phyloP scores from a whole-genome alignment of 1,139 yeast species.

The Hansenula sp. region DNA sequence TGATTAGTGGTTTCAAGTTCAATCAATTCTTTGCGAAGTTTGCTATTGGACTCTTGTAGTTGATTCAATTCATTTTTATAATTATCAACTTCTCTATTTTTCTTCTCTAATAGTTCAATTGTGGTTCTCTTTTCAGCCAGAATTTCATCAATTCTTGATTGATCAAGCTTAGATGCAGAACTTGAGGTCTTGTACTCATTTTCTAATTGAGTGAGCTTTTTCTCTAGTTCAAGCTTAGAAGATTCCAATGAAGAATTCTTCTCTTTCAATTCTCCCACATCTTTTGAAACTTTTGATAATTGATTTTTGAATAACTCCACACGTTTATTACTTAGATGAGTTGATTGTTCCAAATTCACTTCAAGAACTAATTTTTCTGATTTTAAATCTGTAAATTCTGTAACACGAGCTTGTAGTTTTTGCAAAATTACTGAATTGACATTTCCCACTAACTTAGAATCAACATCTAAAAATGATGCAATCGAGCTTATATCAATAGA shows the following conservation, averaged over 20 bases:
- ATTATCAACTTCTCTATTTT: slow-evolving; percentile 43
- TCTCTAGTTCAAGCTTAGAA: slow-evolving; percentile 24
- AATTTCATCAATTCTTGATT: slow-evolving; percentile 21
- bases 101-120: slow-evolving; percentile 37
- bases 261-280: slow-evolving; percentile 28
- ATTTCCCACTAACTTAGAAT: slow-evolving; percentile 21
- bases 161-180: slow-evolving; percentile 5
- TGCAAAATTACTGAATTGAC: slow-evolving; percentile 25
- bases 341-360: slow-evolving; percentile 49
- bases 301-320: slow-evolving; percentile 30
- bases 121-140: slow-evolving; percentile 34
- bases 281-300: slow-evolving; percentile 21
- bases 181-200: slow-evolving; percentile 18
- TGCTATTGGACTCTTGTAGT: slow-evolving; percentile 44
- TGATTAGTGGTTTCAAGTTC: slow-evolving; percentile 36
- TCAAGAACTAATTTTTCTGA: slow-evolving; percentile 49
- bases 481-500: slow-evolving; percentile 18
- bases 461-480: slow-evolving; percentile 34
- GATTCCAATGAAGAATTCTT: slow-evolving; percentile 27
- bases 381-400: slow-evolving; percentile 43
- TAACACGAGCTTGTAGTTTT: slow-evolving; percentile 39
- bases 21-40: slow-evolving; percentile 33
- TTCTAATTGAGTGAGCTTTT: slow-evolving; percentile 26
- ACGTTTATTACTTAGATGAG: slow-evolving; percentile 34
- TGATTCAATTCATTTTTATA: slow-evolving; percentile 48